Percentiles rank a stretch among this genome's conserved stretches.
Evolutionary conservation across 2,329 filamentous ascomycete genomes (phyloP).

Genomic region (Trichoderma koningii): DNA sequence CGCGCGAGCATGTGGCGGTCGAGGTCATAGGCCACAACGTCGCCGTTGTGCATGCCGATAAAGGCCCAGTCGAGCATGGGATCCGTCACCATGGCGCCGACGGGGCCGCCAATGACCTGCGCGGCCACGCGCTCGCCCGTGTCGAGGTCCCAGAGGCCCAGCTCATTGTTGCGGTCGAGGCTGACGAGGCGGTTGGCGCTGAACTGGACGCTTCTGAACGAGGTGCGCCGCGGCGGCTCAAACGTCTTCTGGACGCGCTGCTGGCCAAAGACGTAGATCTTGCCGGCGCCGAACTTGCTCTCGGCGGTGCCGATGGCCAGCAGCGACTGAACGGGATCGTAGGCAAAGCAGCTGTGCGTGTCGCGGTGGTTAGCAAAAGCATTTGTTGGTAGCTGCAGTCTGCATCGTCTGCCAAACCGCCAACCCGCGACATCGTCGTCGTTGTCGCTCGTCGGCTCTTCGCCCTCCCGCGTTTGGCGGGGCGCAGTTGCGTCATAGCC

Average conservation of each 20-base stretch:
- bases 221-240: constrained; percentile 68
- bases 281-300: constrained; percentile 79
- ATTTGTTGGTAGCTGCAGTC: too few species aligned
- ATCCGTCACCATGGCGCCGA: constrained; percentile 75
- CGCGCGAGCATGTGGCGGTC: constrained; percentile 72
- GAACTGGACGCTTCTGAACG: constrained; percentile 78
- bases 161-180: constrained; percentile 81
- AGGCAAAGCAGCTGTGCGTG: constrained; percentile 69
- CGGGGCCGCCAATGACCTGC: constrained; percentile 75
- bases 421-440: too few species aligned
- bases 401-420: too few species aligned
- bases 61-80: constrained; percentile 93
- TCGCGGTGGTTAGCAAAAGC: neutral
- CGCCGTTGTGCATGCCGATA: constrained; percentile 77
- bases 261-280: constrained; percentile 87
- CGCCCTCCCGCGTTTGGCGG: constrained; percentile 16
- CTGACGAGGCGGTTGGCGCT: constrained; percentile 82
- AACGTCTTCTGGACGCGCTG: constrained; percentile 77
- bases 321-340: constrained; percentile 91
- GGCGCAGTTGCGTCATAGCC: constrained; percentile 31
- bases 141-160: constrained; percentile 80
- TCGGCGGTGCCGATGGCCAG: constrained; percentile 89
- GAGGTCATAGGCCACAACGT: constrained; percentile 89
- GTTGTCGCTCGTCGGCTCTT: neutral
- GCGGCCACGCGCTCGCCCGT: constrained; percentile 66